phyloP scores from a whole-genome alignment of 345 rosid genomes.

The Hevea brasiliensis region DNA sequence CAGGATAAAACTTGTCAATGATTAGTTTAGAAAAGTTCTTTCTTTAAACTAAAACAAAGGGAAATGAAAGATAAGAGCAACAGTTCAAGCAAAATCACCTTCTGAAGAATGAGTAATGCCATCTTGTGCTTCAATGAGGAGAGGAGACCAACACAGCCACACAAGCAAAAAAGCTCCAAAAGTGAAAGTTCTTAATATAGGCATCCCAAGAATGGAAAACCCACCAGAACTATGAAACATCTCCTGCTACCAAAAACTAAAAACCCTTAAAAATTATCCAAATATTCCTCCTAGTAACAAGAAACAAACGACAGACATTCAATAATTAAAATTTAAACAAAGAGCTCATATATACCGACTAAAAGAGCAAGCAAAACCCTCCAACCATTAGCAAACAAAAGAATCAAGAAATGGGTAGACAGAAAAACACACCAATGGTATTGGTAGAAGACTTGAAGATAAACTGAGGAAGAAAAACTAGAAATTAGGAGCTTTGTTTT shows the following conservation, averaged over 20 bases:
- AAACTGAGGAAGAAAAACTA: background rate
- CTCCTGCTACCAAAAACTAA: slow-evolving; percentile 1
- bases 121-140: slow-evolving; percentile 44
- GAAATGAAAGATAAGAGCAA: background rate
- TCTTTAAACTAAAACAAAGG: background rate
- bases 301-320: background rate
- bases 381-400: background rate
- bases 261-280: background rate
- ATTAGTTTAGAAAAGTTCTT: background rate
- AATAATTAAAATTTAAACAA: background rate
- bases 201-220: slow-evolving; percentile 19
- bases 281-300: slow-evolving; percentile 15
- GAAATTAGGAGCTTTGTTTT: background rate
- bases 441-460: background rate
- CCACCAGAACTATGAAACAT: slow-evolving; percentile 27
- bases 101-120: slow-evolving; percentile 59
- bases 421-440: background rate
- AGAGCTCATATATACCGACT: background rate
- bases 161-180: slow-evolving; percentile 35
- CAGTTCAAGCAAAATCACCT: slow-evolving; percentile 40
- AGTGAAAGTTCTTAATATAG: slow-evolving; percentile 20
- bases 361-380: background rate
- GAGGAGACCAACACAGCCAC: slow-evolving; percentile 43
- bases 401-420: background rate
- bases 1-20: background rate